Base-by-base conservation (phyloP, 2,329 filamentous ascomycete species). In the Colletotrichum navitas region DNA sequence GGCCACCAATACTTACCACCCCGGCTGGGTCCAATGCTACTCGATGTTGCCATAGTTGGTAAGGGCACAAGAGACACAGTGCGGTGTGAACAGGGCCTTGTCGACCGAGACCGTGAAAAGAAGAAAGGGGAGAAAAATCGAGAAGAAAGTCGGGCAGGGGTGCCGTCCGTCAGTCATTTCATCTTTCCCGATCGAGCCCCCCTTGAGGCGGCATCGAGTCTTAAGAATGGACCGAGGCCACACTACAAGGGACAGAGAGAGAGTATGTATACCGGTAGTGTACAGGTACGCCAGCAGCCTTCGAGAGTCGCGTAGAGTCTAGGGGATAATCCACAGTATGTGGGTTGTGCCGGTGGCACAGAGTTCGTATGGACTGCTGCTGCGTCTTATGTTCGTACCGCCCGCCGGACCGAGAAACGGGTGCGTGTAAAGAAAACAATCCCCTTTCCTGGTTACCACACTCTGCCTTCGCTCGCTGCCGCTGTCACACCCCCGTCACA, bases 381-480 rank as follows among this genome's bases (percentile, higher is more conserved):
- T 74, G 55, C 73, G 63, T 32, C 45, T 52, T 29, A 24, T 60
- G 68, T 60, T 54, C 41, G 8, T 73, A 5, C 26, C 29, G 72
- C 55, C 65, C 68, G 58, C 72, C 73, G 72, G 41, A 72, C 24
- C 5, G 6, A 16, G 12, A 2, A 24, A 29, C 16, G 18, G 43
- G 43, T 49, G 56, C 24, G 41, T 61, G 64, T 54, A 55, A 74
- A 67, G 65, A 74, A 74, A 74, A 74, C 72, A 74, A 69, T 72
- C 72, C 72, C 73, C 68, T 72, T 74, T 74, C 68, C 65, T 63
- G 66, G 63, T 49, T 16, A 43, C 41, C 63, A 47, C 29, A 51
- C 51, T 58, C 47, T n/a, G 14, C 45, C 45, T 14, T 65, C 52
- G 51, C 39, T 54, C 55, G 24, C 39, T 64, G 24, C 52, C 41